Evolutionary conservation across 2,329 filamentous ascomycete species (phyloP).

Genomic region (Aureobasidium melanogenum): DNA sequence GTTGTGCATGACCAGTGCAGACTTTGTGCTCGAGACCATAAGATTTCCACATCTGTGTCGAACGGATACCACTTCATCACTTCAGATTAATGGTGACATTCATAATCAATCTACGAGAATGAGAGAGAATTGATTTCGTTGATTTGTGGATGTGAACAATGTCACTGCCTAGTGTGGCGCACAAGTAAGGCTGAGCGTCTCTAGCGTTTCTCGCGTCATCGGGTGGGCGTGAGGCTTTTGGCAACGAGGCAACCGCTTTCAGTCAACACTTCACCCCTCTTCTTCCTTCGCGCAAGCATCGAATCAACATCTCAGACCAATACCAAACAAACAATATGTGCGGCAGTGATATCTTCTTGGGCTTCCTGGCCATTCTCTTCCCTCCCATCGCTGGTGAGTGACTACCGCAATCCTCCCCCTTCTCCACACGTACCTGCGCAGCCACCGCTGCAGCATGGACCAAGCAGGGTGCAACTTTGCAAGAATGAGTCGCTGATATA

Average conservation of each 20-base stretch:
- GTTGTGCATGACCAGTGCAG: not conserved
- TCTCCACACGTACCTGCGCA: constrained; percentile 2
- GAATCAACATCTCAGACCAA: not conserved
- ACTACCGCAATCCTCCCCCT: constrained; percentile 5
- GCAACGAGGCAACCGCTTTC: constrained; percentile 8
- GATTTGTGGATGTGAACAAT: not conserved
- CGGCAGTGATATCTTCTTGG: constrained; percentile 52
- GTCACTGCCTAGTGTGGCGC: not conserved
- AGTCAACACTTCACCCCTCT: not conserved
- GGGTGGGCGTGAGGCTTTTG: not conserved
- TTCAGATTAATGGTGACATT: not conserved
- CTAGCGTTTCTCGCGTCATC: not conserved
- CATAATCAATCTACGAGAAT: not conserved
- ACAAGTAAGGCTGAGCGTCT: not conserved
- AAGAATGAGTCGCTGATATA: constrained; percentile 24
- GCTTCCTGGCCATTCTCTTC: constrained; percentile 52
- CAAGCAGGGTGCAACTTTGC: not conserved
- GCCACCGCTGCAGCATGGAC: not conserved
- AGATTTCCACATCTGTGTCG: not conserved
- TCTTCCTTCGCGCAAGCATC: not conserved
- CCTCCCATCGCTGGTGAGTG: constrained; percentile 48
- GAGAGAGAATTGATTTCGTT: not conserved
- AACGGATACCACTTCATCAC: not conserved
- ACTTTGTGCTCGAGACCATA: not conserved
- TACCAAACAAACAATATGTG: constrained; percentile 39